phyloP scores from a whole-genome alignment of 2,329 filamentous ascomycete genomes.

The Trichoderma arundinaceum region DNA sequence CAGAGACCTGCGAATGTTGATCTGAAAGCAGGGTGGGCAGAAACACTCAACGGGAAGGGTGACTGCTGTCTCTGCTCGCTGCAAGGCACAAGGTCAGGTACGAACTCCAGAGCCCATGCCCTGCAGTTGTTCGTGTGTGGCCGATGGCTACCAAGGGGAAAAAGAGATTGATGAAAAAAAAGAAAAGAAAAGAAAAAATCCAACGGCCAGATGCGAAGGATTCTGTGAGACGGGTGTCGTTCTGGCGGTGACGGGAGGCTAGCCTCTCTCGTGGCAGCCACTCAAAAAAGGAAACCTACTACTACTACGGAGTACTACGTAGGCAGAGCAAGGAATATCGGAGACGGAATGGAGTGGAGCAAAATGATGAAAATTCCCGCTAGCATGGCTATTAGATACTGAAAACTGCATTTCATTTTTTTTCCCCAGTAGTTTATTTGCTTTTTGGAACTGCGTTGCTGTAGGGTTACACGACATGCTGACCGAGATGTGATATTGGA shows the following conservation, averaged over 20 bases:
- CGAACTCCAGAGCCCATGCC: not conserved
- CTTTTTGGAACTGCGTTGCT: conserved; percentile 7
- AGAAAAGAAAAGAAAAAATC: not conserved
- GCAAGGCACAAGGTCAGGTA: not conserved
- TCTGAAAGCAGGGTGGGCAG: not conserved
- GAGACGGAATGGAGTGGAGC: not conserved
- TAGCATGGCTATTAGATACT: no score
- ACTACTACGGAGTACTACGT: no score
- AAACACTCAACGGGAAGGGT: conserved; percentile 4
- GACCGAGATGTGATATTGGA: conserved; percentile 28
- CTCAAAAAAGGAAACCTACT: no score
- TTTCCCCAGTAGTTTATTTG: not conserved
- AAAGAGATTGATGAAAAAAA: no score
- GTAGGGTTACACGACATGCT: conserved; percentile 22
- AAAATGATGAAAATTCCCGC: no score
- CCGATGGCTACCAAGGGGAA: not conserved
- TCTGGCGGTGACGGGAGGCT: no score
- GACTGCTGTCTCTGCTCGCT: conserved; percentile 11
- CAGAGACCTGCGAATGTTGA: not conserved
- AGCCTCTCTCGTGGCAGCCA: no score
- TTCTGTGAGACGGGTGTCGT: no score
- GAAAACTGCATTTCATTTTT: not conserved
- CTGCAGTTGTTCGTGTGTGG: not conserved
- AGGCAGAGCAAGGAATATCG: no score
- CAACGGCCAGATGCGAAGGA: no score